Evolutionary conservation across 352 stramenopile species (phyloP), one percentile per base, ranked within the genome.

Genomic region (Plasmopara muralis): DNA sequence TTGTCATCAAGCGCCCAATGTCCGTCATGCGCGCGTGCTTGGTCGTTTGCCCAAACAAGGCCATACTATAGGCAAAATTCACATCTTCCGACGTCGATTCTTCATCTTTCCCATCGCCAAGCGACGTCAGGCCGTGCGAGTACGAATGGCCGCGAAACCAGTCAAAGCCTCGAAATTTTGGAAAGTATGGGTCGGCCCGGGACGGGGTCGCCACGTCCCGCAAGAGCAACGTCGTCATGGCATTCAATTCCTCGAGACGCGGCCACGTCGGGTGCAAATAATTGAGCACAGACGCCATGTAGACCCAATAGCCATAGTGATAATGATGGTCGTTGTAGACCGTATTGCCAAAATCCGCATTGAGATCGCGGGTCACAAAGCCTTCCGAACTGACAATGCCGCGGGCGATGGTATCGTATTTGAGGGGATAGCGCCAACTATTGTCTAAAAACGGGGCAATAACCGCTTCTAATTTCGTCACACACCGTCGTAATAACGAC

Each of bases 291-390:
- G 77, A 78, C 25, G 68, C 65, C 31, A 70, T 70, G 62, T 79
- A 72, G 44, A 88, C 56, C 77, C 77, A 88, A 65, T 88, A 88
- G 53, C 77, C 77, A 48, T 83, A 88, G 50, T 86, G 74, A 45
- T 77, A 88, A 58, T 88, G 77, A 54, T 88, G 77, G 57, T 88
- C 77, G 29, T 88, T 88, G 71, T 86, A 86, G 18, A 86, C 62
- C 7, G 73, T 76, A 63, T 85, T 88, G 52, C 79, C 79, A 49
- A 85, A 89, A 57, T 87, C 76, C 28, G 72, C 73, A 44, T 77
- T 81, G 48, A 74, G 53, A 43, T 87, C 70, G 1, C 62, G 53
- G 35, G 62, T 72, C 2, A 51, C 47, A 50, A 86, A 90, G 10
- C 77, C 69, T 47, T 87, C 58, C 0, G 71, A 81, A 53, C 67